Conservation (phyloP, 2,329 filamentous ascomycete genomes). For the Leptographium procerum region DNA sequence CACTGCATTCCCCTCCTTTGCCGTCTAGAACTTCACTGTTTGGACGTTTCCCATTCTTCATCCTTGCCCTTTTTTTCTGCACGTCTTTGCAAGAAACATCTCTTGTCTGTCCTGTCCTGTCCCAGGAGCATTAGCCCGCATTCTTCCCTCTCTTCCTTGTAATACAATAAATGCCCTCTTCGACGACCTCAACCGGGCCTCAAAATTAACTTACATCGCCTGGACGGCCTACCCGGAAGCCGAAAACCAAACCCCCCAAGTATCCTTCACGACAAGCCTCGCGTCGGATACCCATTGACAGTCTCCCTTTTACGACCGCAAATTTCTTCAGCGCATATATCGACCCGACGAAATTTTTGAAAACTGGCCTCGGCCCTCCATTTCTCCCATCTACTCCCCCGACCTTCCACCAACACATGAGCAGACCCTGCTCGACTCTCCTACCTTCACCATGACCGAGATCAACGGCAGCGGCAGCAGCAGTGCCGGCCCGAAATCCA, state of each 20-base stretch:
- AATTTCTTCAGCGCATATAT: too few species aligned
- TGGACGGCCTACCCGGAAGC: background rate
- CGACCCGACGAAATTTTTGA: background rate
- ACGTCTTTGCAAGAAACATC: background rate
- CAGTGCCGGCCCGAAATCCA: slow-evolving; percentile 18
- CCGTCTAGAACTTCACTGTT: background rate
- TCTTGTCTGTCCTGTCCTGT: background rate
- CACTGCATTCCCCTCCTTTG: background rate
- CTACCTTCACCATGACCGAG: slow-evolving; percentile 33
- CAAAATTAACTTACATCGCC: too few species aligned
- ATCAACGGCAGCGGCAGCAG: slow-evolving; percentile 28
- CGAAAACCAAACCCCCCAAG: too few species aligned
- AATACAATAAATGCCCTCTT: background rate
- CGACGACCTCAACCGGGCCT: background rate
- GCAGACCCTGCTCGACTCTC: background rate
- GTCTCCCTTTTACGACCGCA: too few species aligned
- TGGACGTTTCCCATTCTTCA: background rate
- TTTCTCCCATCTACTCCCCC: background rate
- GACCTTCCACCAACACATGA: background rate
- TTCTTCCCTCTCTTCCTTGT: background rate
- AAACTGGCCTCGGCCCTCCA: background rate
- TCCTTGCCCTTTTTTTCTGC: background rate
- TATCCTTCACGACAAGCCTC: background rate
- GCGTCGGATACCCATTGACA: background rate
- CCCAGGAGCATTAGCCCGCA: background rate